Evolutionary conservation across 495 filamentous ascomycete genomes (phyloP).

Genomic region (Aspergillus affinis): DNA sequence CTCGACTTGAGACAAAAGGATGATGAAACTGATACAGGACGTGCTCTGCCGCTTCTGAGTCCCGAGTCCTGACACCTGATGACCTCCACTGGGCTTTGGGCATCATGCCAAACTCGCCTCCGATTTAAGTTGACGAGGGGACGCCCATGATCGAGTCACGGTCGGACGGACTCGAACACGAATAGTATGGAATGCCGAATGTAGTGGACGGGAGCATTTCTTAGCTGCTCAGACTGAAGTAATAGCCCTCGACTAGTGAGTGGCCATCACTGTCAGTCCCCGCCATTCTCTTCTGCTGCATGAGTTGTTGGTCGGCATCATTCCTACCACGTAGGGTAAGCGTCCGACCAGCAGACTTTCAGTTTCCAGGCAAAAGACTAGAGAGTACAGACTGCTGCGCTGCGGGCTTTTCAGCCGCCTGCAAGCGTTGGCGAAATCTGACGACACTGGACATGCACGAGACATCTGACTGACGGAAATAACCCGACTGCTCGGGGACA

Average conservation of each 20-base stretch:
- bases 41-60: neutral
- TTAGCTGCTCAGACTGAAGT: neutral
- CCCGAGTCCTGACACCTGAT: constrained; percentile 17
- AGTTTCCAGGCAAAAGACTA: neutral
- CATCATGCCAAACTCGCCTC: constrained; percentile 13
- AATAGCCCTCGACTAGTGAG: neutral
- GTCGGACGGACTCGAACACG: constrained; percentile 1
- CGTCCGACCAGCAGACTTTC: neutral
- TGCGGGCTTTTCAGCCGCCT: no score
- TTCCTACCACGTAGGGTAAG: neutral
- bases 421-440: no score
- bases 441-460: no score
- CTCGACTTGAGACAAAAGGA: neutral
- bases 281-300: constrained; percentile 2
- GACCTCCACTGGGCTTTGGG: constrained; percentile 20
- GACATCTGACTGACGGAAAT: no score
- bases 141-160: constrained; percentile 22
- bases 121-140: neutral
- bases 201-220: neutral
- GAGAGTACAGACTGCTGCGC: no score
- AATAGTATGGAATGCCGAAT: constrained; percentile 5
- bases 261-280: neutral
- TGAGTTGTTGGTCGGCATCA: neutral
- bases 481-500: no score
- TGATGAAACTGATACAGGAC: neutral